These are phyloP conservation scores for Trichoderma asperelloides DNA, from an alignment of 495 filamentous ascomycete genomes.

Conservation along the genomic window DNA sequence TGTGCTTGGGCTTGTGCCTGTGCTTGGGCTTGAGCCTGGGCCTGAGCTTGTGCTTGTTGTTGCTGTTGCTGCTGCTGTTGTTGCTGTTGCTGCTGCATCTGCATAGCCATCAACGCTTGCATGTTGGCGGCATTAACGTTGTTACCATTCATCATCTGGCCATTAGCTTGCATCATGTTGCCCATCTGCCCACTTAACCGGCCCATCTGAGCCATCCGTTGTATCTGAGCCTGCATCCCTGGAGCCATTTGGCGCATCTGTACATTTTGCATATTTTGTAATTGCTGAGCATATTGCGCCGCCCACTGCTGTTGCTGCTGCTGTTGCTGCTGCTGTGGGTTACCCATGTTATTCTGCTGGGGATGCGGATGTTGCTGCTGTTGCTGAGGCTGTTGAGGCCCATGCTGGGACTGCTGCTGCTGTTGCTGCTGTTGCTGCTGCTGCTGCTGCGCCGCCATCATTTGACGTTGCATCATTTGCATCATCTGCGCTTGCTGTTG, in stretches of 20 bases:
- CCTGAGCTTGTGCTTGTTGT: slow-evolving; percentile 20
- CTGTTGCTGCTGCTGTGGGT: slow-evolving; percentile 22
- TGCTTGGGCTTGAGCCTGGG: not conserved
- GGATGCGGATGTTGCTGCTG: slow-evolving; percentile 20
- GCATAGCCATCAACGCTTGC: slow-evolving; percentile 29
- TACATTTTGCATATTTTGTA: slow-evolving; percentile 13
- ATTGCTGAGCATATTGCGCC: slow-evolving; percentile 13
- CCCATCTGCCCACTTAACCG: slow-evolving; percentile 17
- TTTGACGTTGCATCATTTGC: slow-evolving; percentile 19
- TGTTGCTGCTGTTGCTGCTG: slow-evolving; percentile 23
- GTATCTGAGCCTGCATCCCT: slow-evolving; percentile 16
- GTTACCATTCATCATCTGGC: slow-evolving; percentile 28
- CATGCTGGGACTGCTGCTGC: slow-evolving; percentile 27
- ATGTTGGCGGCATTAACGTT: slow-evolving; percentile 23
- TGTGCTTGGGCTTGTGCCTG: not conserved
- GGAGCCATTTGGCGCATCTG: slow-evolving; percentile 31
- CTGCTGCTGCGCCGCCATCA: slow-evolving; percentile 32
- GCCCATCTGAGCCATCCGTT: slow-evolving; percentile 19
- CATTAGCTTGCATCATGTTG: slow-evolving; percentile 22
- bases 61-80: slow-evolving; percentile 27
- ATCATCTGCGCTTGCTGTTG: slow-evolving; percentile 16
- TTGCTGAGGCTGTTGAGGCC: slow-evolving; percentile 23
- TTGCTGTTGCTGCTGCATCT: slow-evolving; percentile 22
- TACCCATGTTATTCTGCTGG: not conserved
- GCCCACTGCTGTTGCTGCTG: slow-evolving; percentile 22